Conservation (phyloP, 805 yeast genomes). For the Metschnikowia gelsemii region DNA sequence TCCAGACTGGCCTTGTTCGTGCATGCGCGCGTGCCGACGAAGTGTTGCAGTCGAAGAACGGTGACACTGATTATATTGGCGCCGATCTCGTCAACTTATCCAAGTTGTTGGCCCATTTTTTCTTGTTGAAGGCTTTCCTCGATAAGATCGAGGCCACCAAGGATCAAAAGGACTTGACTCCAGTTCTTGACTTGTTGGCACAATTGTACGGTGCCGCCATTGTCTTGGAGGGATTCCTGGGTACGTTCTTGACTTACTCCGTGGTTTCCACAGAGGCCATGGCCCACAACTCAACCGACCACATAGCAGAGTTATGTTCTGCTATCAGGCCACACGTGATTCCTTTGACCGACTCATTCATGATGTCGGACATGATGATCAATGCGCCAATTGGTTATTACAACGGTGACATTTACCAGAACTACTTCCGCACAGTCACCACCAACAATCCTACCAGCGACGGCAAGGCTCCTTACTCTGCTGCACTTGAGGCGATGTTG, state of each 20-base stretch:
- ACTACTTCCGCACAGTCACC: constrained; percentile 62
- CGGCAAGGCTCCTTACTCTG: constrained; percentile 62
- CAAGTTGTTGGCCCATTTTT: constrained; percentile 52
- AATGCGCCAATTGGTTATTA: constrained; percentile 79
- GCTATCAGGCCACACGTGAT: constrained; percentile 62
- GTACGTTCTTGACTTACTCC: constrained; percentile 65
- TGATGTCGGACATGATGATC: constrained; percentile 74
- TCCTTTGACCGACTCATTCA: constrained; percentile 81
- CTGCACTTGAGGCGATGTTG: constrained; percentile 40
- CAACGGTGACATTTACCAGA: constrained; percentile 81
- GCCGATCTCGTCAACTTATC: constrained; percentile 47
- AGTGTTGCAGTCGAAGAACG: constrained; percentile 32
- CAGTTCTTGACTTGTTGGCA: constrained; percentile 53
- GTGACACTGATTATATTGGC: constrained; percentile 48
- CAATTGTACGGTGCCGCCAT: constrained; percentile 57
- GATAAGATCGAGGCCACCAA: constrained; percentile 34
- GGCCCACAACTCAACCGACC: constrained; percentile 44
- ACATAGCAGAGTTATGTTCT: constrained; percentile 34
- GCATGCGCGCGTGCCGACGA: constrained; percentile 32
- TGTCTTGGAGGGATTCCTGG: constrained; percentile 65
- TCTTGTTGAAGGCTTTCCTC: constrained; percentile 41
- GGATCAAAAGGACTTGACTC: constrained; percentile 43
- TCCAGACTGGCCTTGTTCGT: constrained; percentile 41
- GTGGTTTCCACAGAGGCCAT: constrained; percentile 52
- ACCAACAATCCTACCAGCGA: constrained; percentile 47